Evolutionary conservation across 257 asterid genomes (phyloP).

Genomic region (Plantago ovata): DNA sequence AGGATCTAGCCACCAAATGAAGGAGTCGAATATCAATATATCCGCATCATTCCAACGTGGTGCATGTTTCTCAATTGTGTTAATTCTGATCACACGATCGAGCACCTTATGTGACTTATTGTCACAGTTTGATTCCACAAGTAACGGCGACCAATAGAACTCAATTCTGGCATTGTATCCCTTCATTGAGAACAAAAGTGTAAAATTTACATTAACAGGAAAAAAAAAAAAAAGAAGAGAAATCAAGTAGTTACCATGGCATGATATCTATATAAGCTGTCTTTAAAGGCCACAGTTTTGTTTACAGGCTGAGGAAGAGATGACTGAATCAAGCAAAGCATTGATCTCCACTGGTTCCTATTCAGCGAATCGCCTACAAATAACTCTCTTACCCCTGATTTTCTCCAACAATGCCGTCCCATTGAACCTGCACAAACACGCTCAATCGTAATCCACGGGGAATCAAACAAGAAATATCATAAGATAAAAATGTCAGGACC

Average conservation of each 20-base stretch:
- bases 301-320: slow-evolving; percentile 30
- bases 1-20: slow-evolving; percentile 70
- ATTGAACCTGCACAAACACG: slow-evolving; percentile 41
- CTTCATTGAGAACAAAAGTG: slow-evolving; percentile 28
- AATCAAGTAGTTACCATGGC: slow-evolving; percentile 30
- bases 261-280: slow-evolving; percentile 28
- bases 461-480: not conserved
- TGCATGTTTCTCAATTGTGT: slow-evolving; percentile 65
- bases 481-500: slow-evolving; percentile 29
- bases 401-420: slow-evolving; percentile 48
- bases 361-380: slow-evolving; percentile 77
- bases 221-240: not conserved
- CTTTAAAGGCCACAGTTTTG: slow-evolving; percentile 10
- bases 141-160: slow-evolving; percentile 84
- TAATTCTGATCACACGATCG: slow-evolving; percentile 41
- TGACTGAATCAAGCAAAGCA: slow-evolving; percentile 58
- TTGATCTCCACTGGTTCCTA: slow-evolving; percentile 59
- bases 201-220: not conserved
- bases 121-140: slow-evolving; percentile 82
- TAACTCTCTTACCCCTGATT: slow-evolving; percentile 49
- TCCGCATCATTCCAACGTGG: slow-evolving; percentile 78
- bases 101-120: slow-evolving; percentile 44
- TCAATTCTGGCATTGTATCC: slow-evolving; percentile 72
- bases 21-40: slow-evolving; percentile 66
- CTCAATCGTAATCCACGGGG: not conserved